Base-by-base conservation (phyloP, 495 filamentous ascomycete species). In the Aspergillus campestris region DNA sequence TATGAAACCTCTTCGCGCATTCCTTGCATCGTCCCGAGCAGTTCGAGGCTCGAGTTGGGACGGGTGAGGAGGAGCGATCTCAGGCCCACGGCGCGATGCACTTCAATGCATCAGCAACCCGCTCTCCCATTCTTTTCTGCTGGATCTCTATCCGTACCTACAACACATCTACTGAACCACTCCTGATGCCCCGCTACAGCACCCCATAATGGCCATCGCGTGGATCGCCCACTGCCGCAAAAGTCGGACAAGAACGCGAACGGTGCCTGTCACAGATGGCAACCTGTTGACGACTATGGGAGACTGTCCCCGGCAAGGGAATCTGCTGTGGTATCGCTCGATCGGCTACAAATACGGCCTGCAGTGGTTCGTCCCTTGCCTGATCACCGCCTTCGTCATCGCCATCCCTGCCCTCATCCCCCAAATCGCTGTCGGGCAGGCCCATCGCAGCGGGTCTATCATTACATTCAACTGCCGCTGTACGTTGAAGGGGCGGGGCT, bases 321-420 rank as follows among this genome's bases (percentile, higher is more conserved):
- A 60, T 14, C 44, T 60, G 28, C 34, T 60, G 7, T 51, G 57
- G 31, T 60, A 60, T 29, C 57, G 53, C 5, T 60, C 57, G 0
- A 53, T 57, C 8, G 53, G 57, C 13, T 60, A 60, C 42, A 60
- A 54, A 13, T 57, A 60, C 44, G 52, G 57, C 29, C 38, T 52
- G 12, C 57, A 60, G 37, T 60, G 62, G 62, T 62, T 64, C 41
- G 61, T 64, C 29, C 60, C 61, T 1, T 66, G 64, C 33, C 47
- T 62, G 9, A 13, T 59, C 8, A 57, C 56, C 2, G 40, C 62
- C 7, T 64, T 75, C 40, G 41, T 61, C 32, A 60, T 72, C 46
- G 71, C 71, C 27, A 64, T 74, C 33, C 67, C 68, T 8, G 69
- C 68, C 32, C 61, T 75, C 32, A 60, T 73, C 41, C 69, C 62